These are phyloP conservation scores for Salix koriyanagi DNA, from an alignment of 345 rosid genomes.

Conservation along the genomic window DNA sequence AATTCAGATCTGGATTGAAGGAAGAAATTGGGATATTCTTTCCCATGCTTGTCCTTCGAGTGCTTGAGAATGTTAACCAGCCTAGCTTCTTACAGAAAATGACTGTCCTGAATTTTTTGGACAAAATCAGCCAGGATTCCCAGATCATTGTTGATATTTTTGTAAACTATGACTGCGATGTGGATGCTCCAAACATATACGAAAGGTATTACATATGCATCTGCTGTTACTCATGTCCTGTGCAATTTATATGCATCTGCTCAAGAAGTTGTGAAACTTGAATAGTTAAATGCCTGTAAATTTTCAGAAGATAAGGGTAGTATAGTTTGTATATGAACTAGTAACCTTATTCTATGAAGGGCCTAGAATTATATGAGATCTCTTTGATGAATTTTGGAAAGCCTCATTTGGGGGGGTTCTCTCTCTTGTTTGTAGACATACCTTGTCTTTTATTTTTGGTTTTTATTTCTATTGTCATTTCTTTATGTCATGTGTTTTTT, in stretches of 20 bases:
- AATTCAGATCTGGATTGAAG: slow-evolving; percentile 79
- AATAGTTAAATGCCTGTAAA: neutral
- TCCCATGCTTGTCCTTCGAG: slow-evolving; percentile 91
- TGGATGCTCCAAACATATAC: slow-evolving; percentile 88
- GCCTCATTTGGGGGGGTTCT: neutral
- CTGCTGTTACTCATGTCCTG: neutral
- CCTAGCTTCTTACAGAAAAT: slow-evolving; percentile 97
- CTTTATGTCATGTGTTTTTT: slow-evolving; percentile 1
- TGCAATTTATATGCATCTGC: neutral
- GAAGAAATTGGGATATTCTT: slow-evolving; percentile 91
- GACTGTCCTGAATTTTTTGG: slow-evolving; percentile 84
- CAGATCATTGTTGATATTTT: slow-evolving; percentile 80
- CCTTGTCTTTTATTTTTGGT: neutral
- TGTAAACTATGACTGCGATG: slow-evolving; percentile 93
- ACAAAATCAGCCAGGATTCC: slow-evolving; percentile 72
- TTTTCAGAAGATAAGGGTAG: neutral
- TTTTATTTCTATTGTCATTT: neutral
- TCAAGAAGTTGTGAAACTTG: neutral
- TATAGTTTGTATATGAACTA: neutral
- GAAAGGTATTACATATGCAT: slow-evolving; percentile 62
- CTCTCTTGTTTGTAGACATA: neutral
- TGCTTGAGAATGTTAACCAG: slow-evolving; percentile 93
- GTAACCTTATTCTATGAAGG: neutral
- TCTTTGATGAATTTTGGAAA: neutral
- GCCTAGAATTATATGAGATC: neutral